Conservation (phyloP, 1,139 yeast genomes). For the Trichomonascaceae sp. region DNA sequence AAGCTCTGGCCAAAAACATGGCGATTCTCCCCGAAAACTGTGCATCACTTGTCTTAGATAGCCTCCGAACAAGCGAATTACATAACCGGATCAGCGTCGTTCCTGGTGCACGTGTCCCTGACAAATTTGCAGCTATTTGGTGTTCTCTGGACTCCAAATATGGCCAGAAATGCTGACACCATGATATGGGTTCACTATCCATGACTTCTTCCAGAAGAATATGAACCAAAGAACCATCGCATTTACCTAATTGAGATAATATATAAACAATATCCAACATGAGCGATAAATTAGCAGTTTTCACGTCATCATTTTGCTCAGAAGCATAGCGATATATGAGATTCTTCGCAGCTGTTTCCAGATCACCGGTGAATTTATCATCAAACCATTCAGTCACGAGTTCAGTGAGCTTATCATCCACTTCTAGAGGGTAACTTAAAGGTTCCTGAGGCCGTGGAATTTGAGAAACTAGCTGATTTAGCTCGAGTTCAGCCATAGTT, state of each 20-base stretch:
- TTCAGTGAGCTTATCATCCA: background rate
- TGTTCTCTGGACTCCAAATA: constrained; percentile 30
- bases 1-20: constrained; percentile 34
- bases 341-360: constrained; percentile 9
- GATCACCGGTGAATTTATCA: background rate
- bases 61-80: constrained; percentile 33
- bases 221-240: constrained; percentile 25
- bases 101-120: constrained; percentile 34
- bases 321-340: constrained; percentile 8
- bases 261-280: constrained; percentile 19
- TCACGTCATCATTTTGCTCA: background rate
- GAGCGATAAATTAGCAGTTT: constrained; percentile 12
- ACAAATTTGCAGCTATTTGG: constrained; percentile 25
- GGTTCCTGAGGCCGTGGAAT: background rate
- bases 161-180: constrained; percentile 34
- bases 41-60: constrained; percentile 34
- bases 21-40: constrained; percentile 35
- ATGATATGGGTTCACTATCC: constrained; percentile 32
- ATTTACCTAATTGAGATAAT: constrained; percentile 15
- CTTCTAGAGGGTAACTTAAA: background rate
- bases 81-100: constrained; percentile 35
- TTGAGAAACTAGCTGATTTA: constrained; percentile 1
- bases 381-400: constrained; percentile 5
- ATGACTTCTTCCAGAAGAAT: constrained; percentile 33
- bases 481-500: constrained; percentile 3